These are phyloP conservation scores for Ophiostoma sp. DNA, from an alignment of 2,329 filamentous ascomycete species.

Conservation along the genomic window DNA sequence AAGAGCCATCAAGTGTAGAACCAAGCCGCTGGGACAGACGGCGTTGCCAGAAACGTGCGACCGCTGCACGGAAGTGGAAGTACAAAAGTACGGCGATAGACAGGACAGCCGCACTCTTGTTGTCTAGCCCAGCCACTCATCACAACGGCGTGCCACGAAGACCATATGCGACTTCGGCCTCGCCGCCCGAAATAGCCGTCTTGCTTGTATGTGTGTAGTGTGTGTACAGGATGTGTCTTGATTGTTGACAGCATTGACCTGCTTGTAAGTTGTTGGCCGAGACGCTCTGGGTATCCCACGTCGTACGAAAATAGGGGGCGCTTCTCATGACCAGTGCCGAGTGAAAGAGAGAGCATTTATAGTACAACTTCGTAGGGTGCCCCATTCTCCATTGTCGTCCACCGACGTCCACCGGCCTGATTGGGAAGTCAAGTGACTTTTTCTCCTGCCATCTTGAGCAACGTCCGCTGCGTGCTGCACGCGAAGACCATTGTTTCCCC, in stretches of 20 bases:
- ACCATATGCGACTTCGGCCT: background rate
- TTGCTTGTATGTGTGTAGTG: background rate
- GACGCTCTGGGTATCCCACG: background rate
- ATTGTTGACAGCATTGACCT: no score
- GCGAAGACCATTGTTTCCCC: background rate
- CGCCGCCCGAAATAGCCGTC: background rate
- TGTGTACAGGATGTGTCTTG: background rate
- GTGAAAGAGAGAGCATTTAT: background rate
- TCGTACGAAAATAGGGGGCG: background rate
- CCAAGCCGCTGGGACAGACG: conserved; percentile 7
- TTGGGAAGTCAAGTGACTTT: background rate
- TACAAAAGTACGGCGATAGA: background rate
- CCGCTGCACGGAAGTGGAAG: background rate
- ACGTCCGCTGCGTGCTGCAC: conserved; percentile 1
- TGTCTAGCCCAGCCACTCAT: background rate
- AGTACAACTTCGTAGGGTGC: background rate
- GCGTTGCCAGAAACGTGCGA: background rate
- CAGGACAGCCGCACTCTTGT: background rate
- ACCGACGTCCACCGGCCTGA: background rate
- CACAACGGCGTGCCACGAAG: background rate
- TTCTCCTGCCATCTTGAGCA: conserved; percentile 18
- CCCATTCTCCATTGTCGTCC: background rate
- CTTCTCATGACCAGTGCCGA: background rate
- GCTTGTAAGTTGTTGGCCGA: background rate
- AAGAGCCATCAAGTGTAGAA: background rate